These are phyloP conservation scores for Cladosporium sp. DNA, from an alignment of 2,329 filamentous ascomycete species.

Conservation along the genomic window DNA sequence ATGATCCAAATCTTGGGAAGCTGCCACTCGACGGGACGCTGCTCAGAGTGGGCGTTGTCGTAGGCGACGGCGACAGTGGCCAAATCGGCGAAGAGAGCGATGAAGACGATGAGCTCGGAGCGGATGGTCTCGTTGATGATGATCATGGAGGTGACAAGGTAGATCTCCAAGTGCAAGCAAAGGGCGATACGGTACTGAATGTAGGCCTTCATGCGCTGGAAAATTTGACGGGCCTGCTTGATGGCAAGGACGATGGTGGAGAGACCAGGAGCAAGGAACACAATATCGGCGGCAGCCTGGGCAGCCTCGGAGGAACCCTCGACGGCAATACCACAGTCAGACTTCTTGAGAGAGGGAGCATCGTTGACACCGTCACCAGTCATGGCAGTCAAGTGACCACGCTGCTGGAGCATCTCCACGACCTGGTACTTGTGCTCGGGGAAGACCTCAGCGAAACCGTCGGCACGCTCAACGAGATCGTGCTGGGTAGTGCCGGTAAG, in stretches of 20 bases:
- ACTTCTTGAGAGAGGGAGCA: constrained; percentile 69
- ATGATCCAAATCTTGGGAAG: constrained; percentile 79
- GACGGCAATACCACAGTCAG: constrained; percentile 70
- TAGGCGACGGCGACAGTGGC: constrained; percentile 75
- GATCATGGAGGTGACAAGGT: constrained; percentile 73
- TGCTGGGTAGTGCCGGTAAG: constrained; percentile 68
- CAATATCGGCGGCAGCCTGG: constrained; percentile 68
- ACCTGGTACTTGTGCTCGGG: constrained; percentile 74
- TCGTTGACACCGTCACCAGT: constrained; percentile 74
- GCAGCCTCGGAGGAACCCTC: constrained; percentile 69
- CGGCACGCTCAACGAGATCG: constrained; percentile 70
- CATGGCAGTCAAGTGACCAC: constrained; percentile 70
- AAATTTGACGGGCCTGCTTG: constrained; percentile 70
- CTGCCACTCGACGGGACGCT: constrained; percentile 74
- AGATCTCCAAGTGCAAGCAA: constrained; percentile 70
- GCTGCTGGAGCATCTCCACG: constrained; percentile 70
- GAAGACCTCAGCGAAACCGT: constrained; percentile 71
- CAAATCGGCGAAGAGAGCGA: constrained; percentile 74
- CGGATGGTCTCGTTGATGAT: constrained; percentile 74
- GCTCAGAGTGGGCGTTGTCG: constrained; percentile 73
- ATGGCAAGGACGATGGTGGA: constrained; percentile 68
- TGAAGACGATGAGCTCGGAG: constrained; percentile 71
- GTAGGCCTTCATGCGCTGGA: constrained; percentile 75
- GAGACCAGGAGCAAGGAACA: constrained; percentile 69
- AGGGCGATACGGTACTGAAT: constrained; percentile 74